Percentiles rank a stretch among this genome's conserved stretches.
Evolutionary conservation across 305 asterid species (phyloP).

Genomic region (Rubia balearica): DNA sequence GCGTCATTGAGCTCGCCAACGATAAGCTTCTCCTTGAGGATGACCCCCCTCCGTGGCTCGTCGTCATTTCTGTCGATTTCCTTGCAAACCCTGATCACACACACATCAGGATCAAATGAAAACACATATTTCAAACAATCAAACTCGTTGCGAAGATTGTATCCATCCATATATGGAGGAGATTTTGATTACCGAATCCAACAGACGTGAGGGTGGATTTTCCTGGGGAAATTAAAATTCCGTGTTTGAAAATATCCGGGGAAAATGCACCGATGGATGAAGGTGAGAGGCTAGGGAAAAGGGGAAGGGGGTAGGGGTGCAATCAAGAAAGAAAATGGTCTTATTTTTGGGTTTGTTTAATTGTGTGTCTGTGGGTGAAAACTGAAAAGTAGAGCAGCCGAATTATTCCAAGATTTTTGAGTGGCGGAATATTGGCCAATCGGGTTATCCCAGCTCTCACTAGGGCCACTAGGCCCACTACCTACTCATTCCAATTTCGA

Average conservation of each 20-base stretch:
- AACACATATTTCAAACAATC: background rate
- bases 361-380: background rate
- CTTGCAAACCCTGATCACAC: constrained; percentile 2
- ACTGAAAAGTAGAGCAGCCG: constrained; percentile 2
- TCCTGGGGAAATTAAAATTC: constrained; percentile 4
- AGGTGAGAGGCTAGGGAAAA: background rate
- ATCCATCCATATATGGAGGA: background rate
- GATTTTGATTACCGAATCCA: background rate
- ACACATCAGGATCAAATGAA: background rate
- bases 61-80: constrained; percentile 31
- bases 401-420: background rate
- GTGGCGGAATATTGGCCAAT: constrained; percentile 3
- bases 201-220: background rate
- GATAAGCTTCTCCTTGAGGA: constrained; percentile 67
- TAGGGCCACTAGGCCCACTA: too few relatives aligned
- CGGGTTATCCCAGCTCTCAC: background rate
- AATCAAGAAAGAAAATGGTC: background rate
- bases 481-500: background rate
- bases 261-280: constrained; percentile 14
- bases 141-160: too few relatives aligned
- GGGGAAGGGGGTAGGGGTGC: background rate
- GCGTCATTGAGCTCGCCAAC: constrained; percentile 40
- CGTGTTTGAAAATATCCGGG: constrained; percentile 8
- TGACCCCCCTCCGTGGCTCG: constrained; percentile 64
- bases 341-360: background rate